phyloP scores from a whole-genome alignment of 345 rosid species.

The Euphorbia lathyris region DNA sequence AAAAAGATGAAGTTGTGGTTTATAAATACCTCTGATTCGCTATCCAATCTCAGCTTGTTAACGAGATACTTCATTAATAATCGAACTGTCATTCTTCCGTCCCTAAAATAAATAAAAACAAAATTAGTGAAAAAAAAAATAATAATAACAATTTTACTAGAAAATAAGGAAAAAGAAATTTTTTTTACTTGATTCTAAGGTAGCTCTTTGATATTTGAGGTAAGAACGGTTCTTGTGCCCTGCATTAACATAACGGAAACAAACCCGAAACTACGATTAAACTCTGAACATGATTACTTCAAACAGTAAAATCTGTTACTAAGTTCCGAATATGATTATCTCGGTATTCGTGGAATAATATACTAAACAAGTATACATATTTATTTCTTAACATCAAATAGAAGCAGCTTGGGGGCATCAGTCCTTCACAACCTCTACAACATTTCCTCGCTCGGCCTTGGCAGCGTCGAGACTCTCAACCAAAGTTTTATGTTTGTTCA shows the following conservation, averaged over 20 bases:
- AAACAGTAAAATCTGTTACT: too few species aligned
- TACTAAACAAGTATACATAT: too few species aligned
- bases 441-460: too few species aligned
- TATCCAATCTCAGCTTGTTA: constrained; percentile 81
- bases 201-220: constrained; percentile 95
- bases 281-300: too few species aligned
- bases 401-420: too few species aligned
- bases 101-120: constrained; percentile 37
- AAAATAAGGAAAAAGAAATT: constrained; percentile 1
- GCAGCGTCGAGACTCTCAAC: too few species aligned
- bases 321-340: too few species aligned
- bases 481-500: too few species aligned
- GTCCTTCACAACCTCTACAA: too few species aligned
- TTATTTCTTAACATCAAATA: too few species aligned
- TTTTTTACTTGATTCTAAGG: constrained; percentile 97
- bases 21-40: constrained; percentile 88
- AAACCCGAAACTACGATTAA: background rate
- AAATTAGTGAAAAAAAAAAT: background rate
- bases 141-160: background rate
- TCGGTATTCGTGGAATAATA: too few species aligned
- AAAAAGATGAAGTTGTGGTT: constrained; percentile 10
- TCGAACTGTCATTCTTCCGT: constrained; percentile 89
- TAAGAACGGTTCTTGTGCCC: constrained; percentile 78
- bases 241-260: constrained; percentile 35
- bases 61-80: constrained; percentile 84